Evolutionary conservation across 2,329 filamentous ascomycete species (phyloP).

Genomic region (Penicillium hordei): DNA sequence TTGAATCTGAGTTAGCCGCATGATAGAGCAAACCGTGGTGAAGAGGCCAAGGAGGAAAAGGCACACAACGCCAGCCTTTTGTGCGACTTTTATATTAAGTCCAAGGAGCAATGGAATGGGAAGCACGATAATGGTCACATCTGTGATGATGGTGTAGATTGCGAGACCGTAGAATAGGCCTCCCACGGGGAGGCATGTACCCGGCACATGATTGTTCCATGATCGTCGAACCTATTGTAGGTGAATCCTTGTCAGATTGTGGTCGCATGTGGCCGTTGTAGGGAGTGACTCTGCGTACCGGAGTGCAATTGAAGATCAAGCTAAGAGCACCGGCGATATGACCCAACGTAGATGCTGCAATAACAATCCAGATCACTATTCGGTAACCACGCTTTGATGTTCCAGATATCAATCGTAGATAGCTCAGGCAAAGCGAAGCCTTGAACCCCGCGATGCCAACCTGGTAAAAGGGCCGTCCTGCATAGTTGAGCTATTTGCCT

Average conservation of each 20-base stretch:
- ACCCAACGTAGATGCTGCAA: constrained; percentile 45
- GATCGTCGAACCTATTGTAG: constrained; percentile 38
- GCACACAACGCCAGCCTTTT: constrained; percentile 53
- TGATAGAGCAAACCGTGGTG: constrained; percentile 56
- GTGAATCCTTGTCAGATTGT: background rate
- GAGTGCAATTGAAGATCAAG: constrained; percentile 53
- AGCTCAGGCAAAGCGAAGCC: constrained; percentile 55
- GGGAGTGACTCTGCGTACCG: constrained; percentile 34
- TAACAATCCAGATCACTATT: constrained; percentile 47
- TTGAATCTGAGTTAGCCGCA: constrained; percentile 54
- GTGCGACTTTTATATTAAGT: constrained; percentile 50
- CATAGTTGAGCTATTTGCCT: constrained; percentile 48
- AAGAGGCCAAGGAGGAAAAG: constrained; percentile 57
- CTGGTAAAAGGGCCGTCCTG: constrained; percentile 56
- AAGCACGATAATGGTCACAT: constrained; percentile 52
- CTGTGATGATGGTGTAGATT: constrained; percentile 53
- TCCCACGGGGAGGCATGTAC: constrained; percentile 49
- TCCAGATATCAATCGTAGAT: constrained; percentile 52
- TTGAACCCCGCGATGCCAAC: constrained; percentile 59
- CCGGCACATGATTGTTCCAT: constrained; percentile 46
- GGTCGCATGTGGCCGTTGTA: background rate
- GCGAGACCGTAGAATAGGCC: constrained; percentile 55
- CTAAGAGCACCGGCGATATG: constrained; percentile 53
- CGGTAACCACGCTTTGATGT: constrained; percentile 51
- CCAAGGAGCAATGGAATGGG: constrained; percentile 53